Percentiles rank a stretch among this genome's conserved stretches.
These are phyloP conservation scores for Alternaria longipes DNA, from an alignment of 2,329 filamentous ascomycete species.

Conservation along the genomic window DNA sequence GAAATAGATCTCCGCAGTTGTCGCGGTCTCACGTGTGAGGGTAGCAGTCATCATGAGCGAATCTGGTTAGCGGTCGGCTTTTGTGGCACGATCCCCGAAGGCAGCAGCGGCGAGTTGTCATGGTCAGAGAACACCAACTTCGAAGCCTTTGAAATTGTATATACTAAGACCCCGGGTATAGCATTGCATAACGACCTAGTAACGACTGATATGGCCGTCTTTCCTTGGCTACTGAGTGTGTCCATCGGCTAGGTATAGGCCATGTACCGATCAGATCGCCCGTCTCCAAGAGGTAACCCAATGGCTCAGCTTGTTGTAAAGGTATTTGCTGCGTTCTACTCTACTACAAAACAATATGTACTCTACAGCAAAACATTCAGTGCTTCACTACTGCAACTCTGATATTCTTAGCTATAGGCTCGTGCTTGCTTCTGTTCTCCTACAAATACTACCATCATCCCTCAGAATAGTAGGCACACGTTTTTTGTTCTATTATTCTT, in stretches of 20 bases:
- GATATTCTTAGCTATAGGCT: not conserved
- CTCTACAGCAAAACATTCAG: not conserved
- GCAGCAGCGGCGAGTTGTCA: not conserved
- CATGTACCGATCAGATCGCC: not conserved
- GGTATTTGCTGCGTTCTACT: no score
- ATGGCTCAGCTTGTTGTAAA: no score
- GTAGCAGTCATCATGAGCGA: not conserved
- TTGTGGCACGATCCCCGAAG: not conserved
- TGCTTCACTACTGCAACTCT: not conserved
- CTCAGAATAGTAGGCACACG: not conserved
- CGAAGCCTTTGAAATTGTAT: not conserved
- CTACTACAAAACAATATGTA: no score
- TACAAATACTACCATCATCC: not conserved
- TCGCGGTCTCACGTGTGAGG: slow-evolving; percentile 19
- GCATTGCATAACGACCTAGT: not conserved
- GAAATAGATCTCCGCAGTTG: slow-evolving; percentile 14
- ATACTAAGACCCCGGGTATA: not conserved
- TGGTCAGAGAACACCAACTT: not conserved
- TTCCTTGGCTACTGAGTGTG: not conserved
- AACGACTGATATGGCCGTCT: not conserved
- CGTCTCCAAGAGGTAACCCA: not conserved
- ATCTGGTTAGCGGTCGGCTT: slow-evolving; percentile 9
- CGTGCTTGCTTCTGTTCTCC: not conserved
- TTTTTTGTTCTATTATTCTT: not conserved
- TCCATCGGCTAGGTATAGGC: not conserved